Evolutionary conservation across 2,329 filamentous ascomycete genomes (phyloP), one percentile per base, ranked within the genome.

Genomic region (Aureobasidium melanogenum): DNA sequence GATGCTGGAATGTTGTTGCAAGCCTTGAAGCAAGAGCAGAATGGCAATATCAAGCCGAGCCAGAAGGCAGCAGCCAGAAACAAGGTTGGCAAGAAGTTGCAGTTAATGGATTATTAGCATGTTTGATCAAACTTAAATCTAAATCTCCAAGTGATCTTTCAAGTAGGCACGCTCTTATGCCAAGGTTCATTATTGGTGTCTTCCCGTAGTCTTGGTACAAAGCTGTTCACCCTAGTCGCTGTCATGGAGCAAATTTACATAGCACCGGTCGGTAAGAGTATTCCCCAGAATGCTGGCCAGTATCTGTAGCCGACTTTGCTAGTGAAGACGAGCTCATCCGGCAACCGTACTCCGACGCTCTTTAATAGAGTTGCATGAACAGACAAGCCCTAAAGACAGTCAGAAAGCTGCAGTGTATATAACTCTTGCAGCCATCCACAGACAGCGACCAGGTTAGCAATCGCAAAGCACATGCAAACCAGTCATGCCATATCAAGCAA

Each of bases 1-100:
- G 93, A 97, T 72, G 91, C 93, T 0, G 93, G 93, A 15, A 96
- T 97, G 91, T 83, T 97, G 5, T 80, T 94, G 26, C 89, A 95
- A 72, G 91, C 91, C 1, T 84, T 96, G 62, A 92, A 92, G 71
- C 87, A 87, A 2, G 83, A 87, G 55, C 81, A 82, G 17, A 80
- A 26, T 14, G 84, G 61, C 79, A 76, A 77, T 6, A 81, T 84
- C 58, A 69, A 67, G 36, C 71, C 75, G 2, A 77, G 74, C 46
- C 82, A 84, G 64, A 79, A 83, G 61, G 85, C 85, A 12, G 81
- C 81, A 5, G 82, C 82, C 46, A 78, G 87, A 64, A 79, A 87
- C 66, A 86, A 90, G 64, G 82, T 92, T 8, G 88, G 88, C 36
- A 87, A 90, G 80, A 89, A 88, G 74, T 69, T 92, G 71, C 78